Percentiles rank a stretch among this genome's conserved stretches.
These are phyloP conservation scores for Mentha longifolia DNA, from an alignment of 257 asterid genomes.

Conservation along the genomic window DNA sequence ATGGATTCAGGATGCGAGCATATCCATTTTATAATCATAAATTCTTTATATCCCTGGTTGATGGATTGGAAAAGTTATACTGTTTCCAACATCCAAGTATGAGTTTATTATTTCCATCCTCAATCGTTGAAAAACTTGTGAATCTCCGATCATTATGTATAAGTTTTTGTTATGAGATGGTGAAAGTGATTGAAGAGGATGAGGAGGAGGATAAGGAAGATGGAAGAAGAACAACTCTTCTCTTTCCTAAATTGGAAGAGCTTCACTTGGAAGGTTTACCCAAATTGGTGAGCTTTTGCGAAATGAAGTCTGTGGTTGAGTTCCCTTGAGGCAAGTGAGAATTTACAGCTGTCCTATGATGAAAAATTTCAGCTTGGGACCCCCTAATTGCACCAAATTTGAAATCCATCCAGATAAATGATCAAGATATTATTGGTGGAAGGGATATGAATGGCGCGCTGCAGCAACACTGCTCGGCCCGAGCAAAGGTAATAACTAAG, in stretches of 20 bases:
- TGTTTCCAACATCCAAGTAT: background rate
- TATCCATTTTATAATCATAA: background rate
- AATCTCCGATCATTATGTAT: background rate
- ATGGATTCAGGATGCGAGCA: no score
- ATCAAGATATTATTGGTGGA: no score
- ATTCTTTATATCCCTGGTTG: background rate
- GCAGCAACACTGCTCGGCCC: background rate
- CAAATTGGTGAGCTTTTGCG: background rate
- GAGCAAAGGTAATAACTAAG: background rate
- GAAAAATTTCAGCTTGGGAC: background rate
- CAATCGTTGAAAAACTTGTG: background rate
- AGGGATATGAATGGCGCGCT: background rate
- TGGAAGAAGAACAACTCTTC: background rate
- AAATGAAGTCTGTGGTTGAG: background rate
- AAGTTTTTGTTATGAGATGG: background rate
- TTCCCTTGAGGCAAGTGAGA: background rate
- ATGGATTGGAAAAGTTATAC: background rate
- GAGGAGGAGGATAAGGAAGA: background rate
- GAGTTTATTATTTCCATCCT: background rate
- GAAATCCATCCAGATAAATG: no score
- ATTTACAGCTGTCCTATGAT: background rate
- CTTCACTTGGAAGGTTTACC: background rate
- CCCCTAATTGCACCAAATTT: background rate
- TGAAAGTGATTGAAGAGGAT: background rate
- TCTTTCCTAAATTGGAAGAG: background rate